Conservation (phyloP, 768 basidiomycete species). For the Russula foetens region DNA sequence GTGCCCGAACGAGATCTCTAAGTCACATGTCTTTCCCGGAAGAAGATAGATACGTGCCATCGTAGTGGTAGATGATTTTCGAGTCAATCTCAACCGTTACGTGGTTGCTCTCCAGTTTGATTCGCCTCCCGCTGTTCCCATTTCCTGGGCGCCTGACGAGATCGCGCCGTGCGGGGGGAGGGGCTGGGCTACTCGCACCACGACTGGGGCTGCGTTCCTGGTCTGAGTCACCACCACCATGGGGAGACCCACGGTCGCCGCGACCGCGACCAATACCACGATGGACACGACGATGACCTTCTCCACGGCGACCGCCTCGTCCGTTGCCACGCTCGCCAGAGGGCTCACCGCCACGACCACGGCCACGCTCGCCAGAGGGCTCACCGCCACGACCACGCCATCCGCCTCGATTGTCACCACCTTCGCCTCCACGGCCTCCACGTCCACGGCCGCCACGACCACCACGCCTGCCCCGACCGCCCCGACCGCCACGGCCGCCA, state of each 20-base stretch:
- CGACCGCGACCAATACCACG: neutral
- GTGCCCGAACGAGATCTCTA: neutral
- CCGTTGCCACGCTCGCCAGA: neutral
- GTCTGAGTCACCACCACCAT: neutral
- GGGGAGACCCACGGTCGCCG: neutral
- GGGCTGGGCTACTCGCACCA: neutral
- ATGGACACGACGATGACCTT: too few relatives aligned
- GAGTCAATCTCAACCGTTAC: constrained; percentile 56
- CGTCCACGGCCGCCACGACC: neutral
- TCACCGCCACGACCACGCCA: too few relatives aligned
- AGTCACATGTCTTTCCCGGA: neutral
- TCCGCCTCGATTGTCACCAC: neutral
- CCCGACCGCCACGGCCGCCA: too few relatives aligned
- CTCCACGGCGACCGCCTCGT: neutral
- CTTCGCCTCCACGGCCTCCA: neutral
- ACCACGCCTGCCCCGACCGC: neutral
- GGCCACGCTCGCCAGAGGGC: too few relatives aligned
- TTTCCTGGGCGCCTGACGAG: constrained; percentile 54
- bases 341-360: too few relatives aligned
- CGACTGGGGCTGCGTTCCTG: neutral
- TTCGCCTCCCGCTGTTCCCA: constrained; percentile 44
- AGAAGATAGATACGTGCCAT: constrained; percentile 41
- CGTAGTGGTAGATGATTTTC: constrained; percentile 63
- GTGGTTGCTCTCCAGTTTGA: constrained; percentile 45
- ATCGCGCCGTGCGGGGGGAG: constrained; percentile 30